phyloP scores from a whole-genome alignment of 2,329 filamentous ascomycete species.

The Verticillium longisporum region DNA sequence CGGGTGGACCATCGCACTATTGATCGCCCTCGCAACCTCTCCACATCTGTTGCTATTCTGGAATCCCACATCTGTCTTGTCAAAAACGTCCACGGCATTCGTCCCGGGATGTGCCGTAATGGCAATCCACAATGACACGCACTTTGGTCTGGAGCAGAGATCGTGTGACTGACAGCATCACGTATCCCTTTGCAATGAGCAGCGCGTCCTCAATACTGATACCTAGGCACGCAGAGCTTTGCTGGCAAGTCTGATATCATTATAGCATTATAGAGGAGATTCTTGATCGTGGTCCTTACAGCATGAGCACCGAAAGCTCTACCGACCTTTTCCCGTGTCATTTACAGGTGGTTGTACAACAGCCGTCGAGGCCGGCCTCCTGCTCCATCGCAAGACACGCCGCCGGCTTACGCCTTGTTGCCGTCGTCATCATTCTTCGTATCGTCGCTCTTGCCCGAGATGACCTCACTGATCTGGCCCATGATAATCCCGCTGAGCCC shows the following conservation, averaged over 20 bases:
- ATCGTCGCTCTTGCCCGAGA: conserved; percentile 23
- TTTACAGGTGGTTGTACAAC: not conserved
- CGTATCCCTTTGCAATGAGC: not conserved
- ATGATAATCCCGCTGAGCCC: conserved; percentile 50
- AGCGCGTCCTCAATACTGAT: not conserved
- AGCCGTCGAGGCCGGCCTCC: not conserved
- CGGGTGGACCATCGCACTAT: not conserved
- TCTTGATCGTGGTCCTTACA: not conserved
- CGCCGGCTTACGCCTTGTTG: conserved; percentile 1
- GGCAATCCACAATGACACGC: not conserved
- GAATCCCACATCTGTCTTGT: not conserved
- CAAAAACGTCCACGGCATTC: not conserved
- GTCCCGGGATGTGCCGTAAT: not conserved
- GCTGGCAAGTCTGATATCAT: not conserved
- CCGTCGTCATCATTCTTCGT: conserved; percentile 20
- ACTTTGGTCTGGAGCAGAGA: not conserved
- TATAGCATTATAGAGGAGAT: not conserved
- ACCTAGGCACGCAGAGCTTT: not conserved
- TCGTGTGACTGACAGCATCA: not conserved
- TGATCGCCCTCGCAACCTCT: not conserved
- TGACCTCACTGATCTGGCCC: conserved; percentile 49
- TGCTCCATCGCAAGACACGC: not conserved
- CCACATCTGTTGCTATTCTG: not conserved
- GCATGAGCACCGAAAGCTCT: not conserved
- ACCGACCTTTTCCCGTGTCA: not conserved